These are phyloP conservation scores for Lojkania enalia DNA, from an alignment of 2,329 filamentous ascomycete genomes.

Conservation along the genomic window DNA sequence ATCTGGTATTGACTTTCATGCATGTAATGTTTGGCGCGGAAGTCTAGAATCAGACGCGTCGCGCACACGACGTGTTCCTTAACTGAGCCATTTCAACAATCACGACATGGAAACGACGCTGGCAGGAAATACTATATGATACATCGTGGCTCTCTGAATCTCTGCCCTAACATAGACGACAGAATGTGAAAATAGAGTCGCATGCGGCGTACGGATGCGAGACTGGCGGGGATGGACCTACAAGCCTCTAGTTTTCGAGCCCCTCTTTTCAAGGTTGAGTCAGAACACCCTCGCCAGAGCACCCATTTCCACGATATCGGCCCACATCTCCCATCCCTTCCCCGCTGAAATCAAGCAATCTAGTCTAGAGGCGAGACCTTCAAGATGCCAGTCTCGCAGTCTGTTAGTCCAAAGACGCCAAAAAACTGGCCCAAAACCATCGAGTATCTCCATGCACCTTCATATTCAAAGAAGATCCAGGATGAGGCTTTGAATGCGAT, in stretches of 20 bases:
- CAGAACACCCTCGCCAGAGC: no score
- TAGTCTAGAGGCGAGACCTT: no score
- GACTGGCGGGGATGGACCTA: no score
- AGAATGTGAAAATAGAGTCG: background rate
- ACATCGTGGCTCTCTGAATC: no score
- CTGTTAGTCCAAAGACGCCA: slow-evolving; percentile 17
- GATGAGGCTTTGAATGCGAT: slow-evolving; percentile 27
- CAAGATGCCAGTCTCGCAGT: no score
- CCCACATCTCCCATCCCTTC: no score
- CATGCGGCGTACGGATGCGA: background rate
- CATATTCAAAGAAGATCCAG: slow-evolving; percentile 36
- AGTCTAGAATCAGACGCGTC: slow-evolving; percentile 19
- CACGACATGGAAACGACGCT: background rate
- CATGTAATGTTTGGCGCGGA: background rate
- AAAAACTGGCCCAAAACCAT: slow-evolving; percentile 35
- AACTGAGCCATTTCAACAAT: slow-evolving; percentile 5
- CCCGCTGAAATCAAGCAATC: no score
- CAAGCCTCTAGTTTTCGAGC: no score
- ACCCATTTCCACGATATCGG: no score
- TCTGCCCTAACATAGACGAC: no score
- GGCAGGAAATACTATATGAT: background rate
- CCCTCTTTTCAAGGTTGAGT: no score
- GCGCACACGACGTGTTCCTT: slow-evolving; percentile 13
- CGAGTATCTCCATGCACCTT: slow-evolving; percentile 33
- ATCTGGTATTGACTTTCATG: slow-evolving; percentile 12